Conservation (phyloP, 148 eudicot species). For the Beta vulgaris region DNA sequence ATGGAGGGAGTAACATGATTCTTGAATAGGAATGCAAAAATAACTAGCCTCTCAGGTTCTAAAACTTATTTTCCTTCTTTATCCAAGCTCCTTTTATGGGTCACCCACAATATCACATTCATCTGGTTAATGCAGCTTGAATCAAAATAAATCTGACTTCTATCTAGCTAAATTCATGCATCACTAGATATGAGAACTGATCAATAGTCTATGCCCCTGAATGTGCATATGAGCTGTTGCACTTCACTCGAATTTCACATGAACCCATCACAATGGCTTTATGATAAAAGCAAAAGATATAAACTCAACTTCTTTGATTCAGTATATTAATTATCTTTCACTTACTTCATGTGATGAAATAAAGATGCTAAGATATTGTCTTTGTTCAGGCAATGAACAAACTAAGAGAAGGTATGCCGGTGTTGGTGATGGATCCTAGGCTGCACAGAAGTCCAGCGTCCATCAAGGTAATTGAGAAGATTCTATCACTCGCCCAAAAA, state of each 20-base stretch:
- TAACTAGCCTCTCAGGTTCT: too few species aligned
- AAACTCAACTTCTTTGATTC: neutral
- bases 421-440: constrained; percentile 69
- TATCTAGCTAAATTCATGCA: neutral
- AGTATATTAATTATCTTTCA: neutral
- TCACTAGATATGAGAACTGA: constrained; percentile 11
- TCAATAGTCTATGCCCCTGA: neutral
- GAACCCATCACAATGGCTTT: neutral
- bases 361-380: neutral
- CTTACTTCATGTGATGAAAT: neutral
- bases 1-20: neutral
- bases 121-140: neutral
- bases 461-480: constrained; percentile 42
- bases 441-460: constrained; percentile 60
- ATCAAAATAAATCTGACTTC: neutral
- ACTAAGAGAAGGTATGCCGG: constrained; percentile 51
- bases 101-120: neutral
- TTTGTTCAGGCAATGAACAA: constrained; percentile 53
- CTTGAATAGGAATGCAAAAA: neutral
- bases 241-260: constrained; percentile 12
- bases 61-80: neutral
- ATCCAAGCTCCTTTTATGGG: neutral
- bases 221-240: too few species aligned
- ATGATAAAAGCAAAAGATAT: neutral
- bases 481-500: constrained; percentile 50